phyloP scores from a whole-genome alignment of 768 basidiomycete species.

The Dentipellis fragilis region DNA sequence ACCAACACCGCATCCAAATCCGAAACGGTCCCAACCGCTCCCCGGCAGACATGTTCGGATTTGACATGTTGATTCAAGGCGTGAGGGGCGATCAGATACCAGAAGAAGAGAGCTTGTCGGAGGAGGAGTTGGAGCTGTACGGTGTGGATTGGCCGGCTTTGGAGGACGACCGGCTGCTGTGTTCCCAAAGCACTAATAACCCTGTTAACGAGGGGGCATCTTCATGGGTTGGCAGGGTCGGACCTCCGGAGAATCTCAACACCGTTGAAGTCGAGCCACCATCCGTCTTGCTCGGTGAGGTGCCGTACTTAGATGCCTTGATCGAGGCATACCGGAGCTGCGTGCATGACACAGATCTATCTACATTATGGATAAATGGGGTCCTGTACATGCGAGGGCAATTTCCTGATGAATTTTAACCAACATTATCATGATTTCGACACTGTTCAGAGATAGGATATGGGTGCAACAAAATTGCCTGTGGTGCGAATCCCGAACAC shows the following conservation, averaged over 20 bases:
- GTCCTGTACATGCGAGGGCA: too few relatives aligned
- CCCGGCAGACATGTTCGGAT: slow-evolving; percentile 16
- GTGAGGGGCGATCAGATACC: background rate
- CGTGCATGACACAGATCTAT: too few relatives aligned
- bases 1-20: background rate
- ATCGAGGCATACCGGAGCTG: too few relatives aligned
- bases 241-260: background rate
- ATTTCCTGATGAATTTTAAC: too few relatives aligned
- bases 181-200: background rate
- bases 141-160: slow-evolving; percentile 11
- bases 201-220: background rate
- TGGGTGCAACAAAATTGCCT: too few relatives aligned
- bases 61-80: slow-evolving; percentile 13
- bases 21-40: slow-evolving; percentile 11
- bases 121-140: slow-evolving; percentile 6
- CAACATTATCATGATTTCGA: too few relatives aligned
- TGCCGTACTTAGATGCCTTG: too few relatives aligned
- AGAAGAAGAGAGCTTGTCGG: background rate
- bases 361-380: too few relatives aligned
- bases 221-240: background rate
- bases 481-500: too few relatives aligned
- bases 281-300: too few relatives aligned
- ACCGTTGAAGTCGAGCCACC: background rate
- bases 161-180: background rate
- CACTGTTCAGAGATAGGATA: too few relatives aligned